These are phyloP conservation scores for Metrosideros polymorpha DNA, from an alignment of 441 rosid genomes.

Conservation along the genomic window DNA sequence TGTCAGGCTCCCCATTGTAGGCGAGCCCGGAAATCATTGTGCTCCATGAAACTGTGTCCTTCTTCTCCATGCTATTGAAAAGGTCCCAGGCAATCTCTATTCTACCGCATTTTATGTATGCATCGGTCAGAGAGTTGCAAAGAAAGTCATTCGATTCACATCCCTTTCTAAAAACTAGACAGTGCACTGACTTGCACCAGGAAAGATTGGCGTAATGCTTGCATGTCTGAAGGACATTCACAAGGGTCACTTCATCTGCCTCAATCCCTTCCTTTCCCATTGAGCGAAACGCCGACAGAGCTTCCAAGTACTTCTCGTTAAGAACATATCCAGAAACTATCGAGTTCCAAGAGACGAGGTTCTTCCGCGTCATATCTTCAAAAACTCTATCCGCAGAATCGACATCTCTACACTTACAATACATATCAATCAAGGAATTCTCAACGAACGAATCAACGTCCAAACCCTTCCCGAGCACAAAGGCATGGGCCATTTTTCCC, in stretches of 20 bases:
- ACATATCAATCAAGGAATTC: slow-evolving; percentile 49
- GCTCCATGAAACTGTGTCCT: slow-evolving; percentile 48
- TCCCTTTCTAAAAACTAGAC: slow-evolving; percentile 26
- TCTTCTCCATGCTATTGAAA: slow-evolving; percentile 16
- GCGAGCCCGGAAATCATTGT: slow-evolving; percentile 44
- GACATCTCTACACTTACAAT: slow-evolving; percentile 32
- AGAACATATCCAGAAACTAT: slow-evolving; percentile 37
- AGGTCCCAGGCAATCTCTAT: slow-evolving; percentile 25
- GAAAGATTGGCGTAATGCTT: slow-evolving; percentile 31
- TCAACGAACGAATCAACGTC: slow-evolving; percentile 28
- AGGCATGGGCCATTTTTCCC: slow-evolving; percentile 43
- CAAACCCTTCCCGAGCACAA: slow-evolving; percentile 31
- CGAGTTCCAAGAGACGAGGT: slow-evolving; percentile 50
- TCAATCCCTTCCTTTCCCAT: slow-evolving; percentile 24
- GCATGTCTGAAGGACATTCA: slow-evolving; percentile 38
- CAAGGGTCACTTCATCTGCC: slow-evolving; percentile 38
- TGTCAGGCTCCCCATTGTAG: slow-evolving; percentile 29
- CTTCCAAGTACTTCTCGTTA: slow-evolving; percentile 30
- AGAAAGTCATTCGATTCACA: slow-evolving; percentile 26
- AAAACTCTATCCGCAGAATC: slow-evolving; percentile 34
- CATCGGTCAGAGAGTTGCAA: slow-evolving; percentile 46
- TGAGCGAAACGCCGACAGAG: slow-evolving; percentile 21
- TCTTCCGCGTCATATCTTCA: slow-evolving; percentile 18
- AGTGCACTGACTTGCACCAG: slow-evolving; percentile 46
- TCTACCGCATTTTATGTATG: slow-evolving; percentile 41